Base-by-base conservation (phyloP, 2,329 filamentous ascomycete genomes). In the Aspergillus flavus region DNA sequence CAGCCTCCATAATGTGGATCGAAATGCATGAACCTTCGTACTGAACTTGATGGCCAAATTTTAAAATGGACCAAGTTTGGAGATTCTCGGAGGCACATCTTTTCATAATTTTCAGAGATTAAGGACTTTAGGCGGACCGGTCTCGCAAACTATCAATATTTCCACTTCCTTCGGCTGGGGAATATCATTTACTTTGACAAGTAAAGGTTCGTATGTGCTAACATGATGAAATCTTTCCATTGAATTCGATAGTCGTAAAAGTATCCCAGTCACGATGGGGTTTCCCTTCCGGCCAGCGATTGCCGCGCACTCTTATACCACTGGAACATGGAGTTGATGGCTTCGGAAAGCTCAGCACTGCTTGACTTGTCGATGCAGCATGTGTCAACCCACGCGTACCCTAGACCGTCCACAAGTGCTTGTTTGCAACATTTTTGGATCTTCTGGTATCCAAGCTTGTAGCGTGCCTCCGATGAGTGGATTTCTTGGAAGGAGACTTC, bases 341-440 rank as follows among this genome's bases (percentile, higher is more conserved):
- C 61, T 43, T 71, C 68, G 0, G 64, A 67, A 2, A 71, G 39
- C 54, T 72, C 69, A 9, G 65, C 63, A 57, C 65, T 68, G 50
- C 66, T 69, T 23, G 30, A 58, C 39, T 68, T 67, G 30, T 71
- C 65, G 48, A 72, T 71, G 45, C 68, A 71, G 34, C 66, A 70
- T 53, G 69, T 71, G 55, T 70, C 69, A 9, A 72, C 61, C 69
- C 69, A 71, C 11, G 61, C 43, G 41, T 64, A 69, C 3, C 58
- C 39, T n/a, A 62, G 50, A 1, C 41, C 36, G n/a, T 30, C 4
- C 10, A 16, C 14, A 62, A 66, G 21, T 50, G 32, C 19, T 46
- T 52, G 16, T 23, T 21, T 16, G 54, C 67, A 68, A 45, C 41
- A 60, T 10, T 32, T 21, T 1, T n/a, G 14, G 19, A 68, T 55